Percentiles rank a stretch among this genome's conserved stretches.
phyloP scores from a whole-genome alignment of 192 early-diverging fungal genomes.

The Coemansia sp. region DNA sequence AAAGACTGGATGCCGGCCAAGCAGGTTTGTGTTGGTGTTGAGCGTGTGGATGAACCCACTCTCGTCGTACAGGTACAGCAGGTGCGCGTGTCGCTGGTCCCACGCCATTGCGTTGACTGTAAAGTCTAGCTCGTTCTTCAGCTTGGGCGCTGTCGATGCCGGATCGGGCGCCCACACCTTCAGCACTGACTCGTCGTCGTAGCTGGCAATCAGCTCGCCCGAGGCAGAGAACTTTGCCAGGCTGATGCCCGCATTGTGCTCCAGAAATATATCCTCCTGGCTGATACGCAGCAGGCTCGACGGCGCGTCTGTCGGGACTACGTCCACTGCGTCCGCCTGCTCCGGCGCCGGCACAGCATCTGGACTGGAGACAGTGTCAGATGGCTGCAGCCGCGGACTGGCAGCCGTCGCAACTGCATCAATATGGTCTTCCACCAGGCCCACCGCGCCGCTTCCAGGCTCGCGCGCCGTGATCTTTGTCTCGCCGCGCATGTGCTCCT shows the following conservation, averaged over 20 bases:
- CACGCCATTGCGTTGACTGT: slow-evolving; percentile 48
- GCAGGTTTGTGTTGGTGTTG: slow-evolving; percentile 45
- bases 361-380: too few relatives aligned
- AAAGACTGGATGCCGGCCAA: slow-evolving; percentile 31
- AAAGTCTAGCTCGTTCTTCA: slow-evolving; percentile 52
- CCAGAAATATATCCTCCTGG: slow-evolving; percentile 51
- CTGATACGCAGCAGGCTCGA: slow-evolving; percentile 41
- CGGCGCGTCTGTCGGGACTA: slow-evolving; percentile 24
- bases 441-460: slow-evolving; percentile 4
- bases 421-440: slow-evolving; percentile 48
- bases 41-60: slow-evolving; percentile 46
- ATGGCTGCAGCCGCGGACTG: background rate
- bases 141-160: slow-evolving; percentile 23
- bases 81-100: slow-evolving; percentile 44
- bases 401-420: slow-evolving; percentile 8
- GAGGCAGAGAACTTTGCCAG: slow-evolving; percentile 45
- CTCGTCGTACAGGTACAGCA: slow-evolving; percentile 50
- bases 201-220: slow-evolving; percentile 50
- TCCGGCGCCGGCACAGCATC: too few relatives aligned
- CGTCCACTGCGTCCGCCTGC: background rate
- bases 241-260: slow-evolving; percentile 48
- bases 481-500: slow-evolving; percentile 37
- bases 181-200: slow-evolving; percentile 52
- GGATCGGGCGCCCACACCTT: slow-evolving; percentile 51
- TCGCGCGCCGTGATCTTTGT: slow-evolving; percentile 34